Evolutionary conservation across 805 yeast species (phyloP), one percentile per base, ranked within the genome.

Genomic region (Sungouiozyma intestinalis): DNA sequence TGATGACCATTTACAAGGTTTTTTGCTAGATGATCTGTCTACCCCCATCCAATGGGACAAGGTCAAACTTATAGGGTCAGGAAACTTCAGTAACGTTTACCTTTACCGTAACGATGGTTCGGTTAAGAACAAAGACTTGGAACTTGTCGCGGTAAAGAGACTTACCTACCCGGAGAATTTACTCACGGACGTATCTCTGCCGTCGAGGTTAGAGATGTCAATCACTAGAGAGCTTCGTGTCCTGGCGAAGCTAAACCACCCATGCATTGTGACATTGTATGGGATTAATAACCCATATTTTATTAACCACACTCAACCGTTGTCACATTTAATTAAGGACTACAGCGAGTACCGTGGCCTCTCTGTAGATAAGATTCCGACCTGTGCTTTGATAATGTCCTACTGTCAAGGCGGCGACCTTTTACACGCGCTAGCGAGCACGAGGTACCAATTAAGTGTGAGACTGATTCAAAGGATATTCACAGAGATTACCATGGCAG

Each of bases 341-440:
- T 60, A 38, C 53, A 51, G 54, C 64, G 54, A 16, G 16, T 7
- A 24, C 11, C 29, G 29, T n/a, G n/a, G n/a, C 6, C 11, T 24
- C 6, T 24, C 29, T 6, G 11, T 11, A 7, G 29, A 24, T 24
- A 6, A 24, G 38, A 45, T 55, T 38, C 65, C 57, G 49, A 45
- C 68, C 53, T 63, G 61, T 46, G 53, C 63, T 44, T 72, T 88
- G 60, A 81, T 82, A 34, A 67, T 88, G 53, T 84, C 88, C 1
- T 85, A 73, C 58, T 83, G 86, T 51, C 59, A 67, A 4, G 97
- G 97, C 4, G 97, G 97, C 3, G 95, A 87, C 53, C 60, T 92
- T 34, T 79, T 83, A 52, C 78, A 79, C 31, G 72, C 85, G 45
- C 73, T 81, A 0, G 61, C 75, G 8, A 33, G 44, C 17, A 40